These are phyloP conservation scores for Metschnikowia anglica DNA, from an alignment of 805 yeast genomes.

Conservation along the genomic window DNA sequence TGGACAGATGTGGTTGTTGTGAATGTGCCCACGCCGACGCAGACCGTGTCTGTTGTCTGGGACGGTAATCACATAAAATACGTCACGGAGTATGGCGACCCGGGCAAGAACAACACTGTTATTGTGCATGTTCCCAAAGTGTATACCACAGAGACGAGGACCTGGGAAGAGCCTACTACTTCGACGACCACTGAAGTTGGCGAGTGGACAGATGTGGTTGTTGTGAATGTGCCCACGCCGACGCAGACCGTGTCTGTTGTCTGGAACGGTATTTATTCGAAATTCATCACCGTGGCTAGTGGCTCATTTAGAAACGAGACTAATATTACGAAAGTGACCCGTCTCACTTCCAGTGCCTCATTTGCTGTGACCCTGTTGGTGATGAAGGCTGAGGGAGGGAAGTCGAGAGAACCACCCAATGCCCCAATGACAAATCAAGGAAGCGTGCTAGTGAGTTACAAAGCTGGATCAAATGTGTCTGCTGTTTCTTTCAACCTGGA, in stretches of 20 bases:
- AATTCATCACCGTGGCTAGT: too few species aligned
- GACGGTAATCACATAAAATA: slow-evolving; percentile 10
- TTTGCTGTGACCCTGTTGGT: too few species aligned
- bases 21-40: slow-evolving; percentile 20
- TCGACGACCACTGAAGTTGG: slow-evolving; percentile 13
- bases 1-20: slow-evolving; percentile 18
- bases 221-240: slow-evolving; percentile 8
- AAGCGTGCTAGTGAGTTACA: too few species aligned
- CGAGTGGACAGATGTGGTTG: slow-evolving; percentile 11
- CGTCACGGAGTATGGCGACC: slow-evolving; percentile 18
- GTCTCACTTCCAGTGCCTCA: too few species aligned
- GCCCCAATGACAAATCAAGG: too few species aligned
- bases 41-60: slow-evolving; percentile 20
- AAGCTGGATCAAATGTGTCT: too few species aligned
- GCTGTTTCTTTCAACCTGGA: too few species aligned
- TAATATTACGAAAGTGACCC: too few species aligned
- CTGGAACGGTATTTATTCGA: too few species aligned
- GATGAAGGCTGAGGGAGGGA: too few species aligned
- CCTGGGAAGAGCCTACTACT: slow-evolving; percentile 13
- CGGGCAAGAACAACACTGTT: slow-evolving; percentile 1
- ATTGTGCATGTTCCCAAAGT: slow-evolving; percentile 13
- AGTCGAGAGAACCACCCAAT: too few species aligned
- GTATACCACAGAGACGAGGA: slow-evolving; percentile 9
- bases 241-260: slow-evolving; percentile 12
- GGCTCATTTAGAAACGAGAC: too few species aligned